phyloP scores from a whole-genome alignment of 116 monocot species.

The Papilionanthe hybrid region DNA sequence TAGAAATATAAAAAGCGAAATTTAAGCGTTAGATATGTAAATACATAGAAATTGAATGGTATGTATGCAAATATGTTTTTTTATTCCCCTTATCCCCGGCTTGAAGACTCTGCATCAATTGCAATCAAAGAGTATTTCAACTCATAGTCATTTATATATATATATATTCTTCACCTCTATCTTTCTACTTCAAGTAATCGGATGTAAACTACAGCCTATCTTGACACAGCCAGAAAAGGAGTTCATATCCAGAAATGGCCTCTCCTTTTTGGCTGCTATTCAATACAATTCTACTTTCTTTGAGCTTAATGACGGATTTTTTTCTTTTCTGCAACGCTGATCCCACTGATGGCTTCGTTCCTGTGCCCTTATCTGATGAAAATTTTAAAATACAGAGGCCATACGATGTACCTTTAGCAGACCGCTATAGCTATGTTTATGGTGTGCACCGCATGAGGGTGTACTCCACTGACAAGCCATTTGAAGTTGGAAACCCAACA shows the following conservation, averaged over 20 bases:
- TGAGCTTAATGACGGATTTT: neutral
- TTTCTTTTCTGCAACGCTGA: neutral
- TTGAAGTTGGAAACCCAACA: neutral
- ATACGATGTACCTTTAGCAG: neutral
- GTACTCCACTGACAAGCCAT: constrained; percentile 11
- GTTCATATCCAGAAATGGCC: neutral
- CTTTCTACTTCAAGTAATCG: no score
- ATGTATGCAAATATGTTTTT: no score
- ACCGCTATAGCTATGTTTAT: neutral
- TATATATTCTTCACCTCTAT: no score
- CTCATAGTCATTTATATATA: no score
- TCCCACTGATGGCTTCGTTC: neutral
- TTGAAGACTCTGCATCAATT: no score
- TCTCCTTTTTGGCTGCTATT: neutral
- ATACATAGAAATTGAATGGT: no score
- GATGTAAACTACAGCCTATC: no score
- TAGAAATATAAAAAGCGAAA: no score
- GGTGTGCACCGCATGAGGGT: constrained; percentile 24
- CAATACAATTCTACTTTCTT: neutral
- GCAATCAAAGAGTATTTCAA: no score
- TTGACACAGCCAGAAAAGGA: no score
- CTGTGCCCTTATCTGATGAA: neutral
- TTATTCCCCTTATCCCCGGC: no score
- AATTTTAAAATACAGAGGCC: neutral
- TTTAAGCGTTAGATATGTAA: no score